A percentile compares a stretch with the other conserved stretches of the same genome.
Evolutionary conservation across 352 stramenopile genomes (phyloP).

Genomic region (Vaucheria bursata): DNA sequence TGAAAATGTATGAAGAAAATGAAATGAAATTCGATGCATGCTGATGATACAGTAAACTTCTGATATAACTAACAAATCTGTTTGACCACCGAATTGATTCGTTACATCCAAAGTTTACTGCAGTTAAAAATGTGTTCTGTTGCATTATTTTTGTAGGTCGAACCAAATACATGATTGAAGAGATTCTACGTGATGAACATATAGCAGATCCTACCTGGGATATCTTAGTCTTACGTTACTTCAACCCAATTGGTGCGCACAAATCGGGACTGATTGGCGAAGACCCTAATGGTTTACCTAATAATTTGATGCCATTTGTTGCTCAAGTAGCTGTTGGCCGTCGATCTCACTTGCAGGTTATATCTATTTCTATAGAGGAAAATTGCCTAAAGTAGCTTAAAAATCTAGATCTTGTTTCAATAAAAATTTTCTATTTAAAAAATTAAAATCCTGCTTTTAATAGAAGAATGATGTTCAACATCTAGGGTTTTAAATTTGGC

Average conservation of each 20-base stretch:
- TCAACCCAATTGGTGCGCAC: slow-evolving; percentile 78
- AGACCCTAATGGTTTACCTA: slow-evolving; percentile 72
- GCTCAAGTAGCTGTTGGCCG: slow-evolving; percentile 59
- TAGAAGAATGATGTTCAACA: too few relatives aligned
- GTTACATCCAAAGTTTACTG: too few relatives aligned
- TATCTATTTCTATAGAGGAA: background rate
- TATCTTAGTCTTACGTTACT: slow-evolving; percentile 67
- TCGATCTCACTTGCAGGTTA: background rate
- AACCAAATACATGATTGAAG: slow-evolving; percentile 80
- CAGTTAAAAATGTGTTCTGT: background rate
- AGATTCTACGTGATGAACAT: slow-evolving; percentile 59
- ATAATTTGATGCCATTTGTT: slow-evolving; percentile 80
- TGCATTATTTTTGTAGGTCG: too few relatives aligned
- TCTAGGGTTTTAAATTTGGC: too few relatives aligned
- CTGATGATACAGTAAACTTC: background rate
- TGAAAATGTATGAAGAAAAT: too few relatives aligned
- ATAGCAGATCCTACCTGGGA: slow-evolving; percentile 18
- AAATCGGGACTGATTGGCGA: slow-evolving; percentile 70
- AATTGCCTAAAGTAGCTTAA: too few relatives aligned
- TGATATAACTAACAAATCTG: background rate
- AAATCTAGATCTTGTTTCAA: too few relatives aligned
- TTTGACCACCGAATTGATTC: background rate
- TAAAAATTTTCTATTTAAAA: too few relatives aligned
- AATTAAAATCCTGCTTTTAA: too few relatives aligned
- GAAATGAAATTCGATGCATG: too few relatives aligned